A percentile compares a stretch with the other conserved stretches of the same genome.
phyloP scores from a whole-genome alignment of 2,329 filamentous ascomycete species.

The Clarireedia hainanense region DNA sequence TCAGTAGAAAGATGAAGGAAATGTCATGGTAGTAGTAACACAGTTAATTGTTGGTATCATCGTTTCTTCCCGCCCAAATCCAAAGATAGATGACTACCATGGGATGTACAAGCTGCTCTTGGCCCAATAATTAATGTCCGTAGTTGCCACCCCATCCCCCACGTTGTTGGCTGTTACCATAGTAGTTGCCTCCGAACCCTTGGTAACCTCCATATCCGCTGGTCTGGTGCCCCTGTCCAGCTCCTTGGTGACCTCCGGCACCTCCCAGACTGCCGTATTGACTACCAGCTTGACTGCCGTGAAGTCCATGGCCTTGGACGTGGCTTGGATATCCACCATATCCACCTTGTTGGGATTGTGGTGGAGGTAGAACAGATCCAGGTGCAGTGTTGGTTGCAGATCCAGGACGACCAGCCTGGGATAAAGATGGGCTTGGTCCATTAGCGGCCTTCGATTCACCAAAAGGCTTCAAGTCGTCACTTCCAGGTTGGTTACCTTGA shows the following conservation, averaged over 20 bases:
- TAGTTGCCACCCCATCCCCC: slow-evolving; percentile 44
- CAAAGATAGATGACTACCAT: background rate
- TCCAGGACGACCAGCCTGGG: slow-evolving; percentile 30
- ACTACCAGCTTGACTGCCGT: slow-evolving; percentile 28
- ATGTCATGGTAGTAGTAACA: slow-evolving; percentile 7
- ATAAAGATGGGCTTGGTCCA: slow-evolving; percentile 30
- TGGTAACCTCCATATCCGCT: slow-evolving; percentile 37
- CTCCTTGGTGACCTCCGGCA: slow-evolving; percentile 39
- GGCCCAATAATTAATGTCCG: slow-evolving; percentile 9
- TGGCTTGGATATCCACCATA: slow-evolving; percentile 31
- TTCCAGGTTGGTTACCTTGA: slow-evolving; percentile 26
- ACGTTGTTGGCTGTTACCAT: slow-evolving; percentile 34
- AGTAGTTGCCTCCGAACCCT: slow-evolving; percentile 35
- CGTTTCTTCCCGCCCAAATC: background rate
- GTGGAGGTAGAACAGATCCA: slow-evolving; percentile 28
- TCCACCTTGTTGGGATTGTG: slow-evolving; percentile 28
- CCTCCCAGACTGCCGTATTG: slow-evolving; percentile 38
- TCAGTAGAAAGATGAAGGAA: slow-evolving; percentile 6
- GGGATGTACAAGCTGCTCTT: slow-evolving; percentile 3
- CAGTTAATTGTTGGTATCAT: slow-evolving; percentile 5
- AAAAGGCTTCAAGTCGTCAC: slow-evolving; percentile 31
- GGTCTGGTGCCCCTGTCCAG: slow-evolving; percentile 34
- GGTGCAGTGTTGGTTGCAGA: slow-evolving; percentile 30
- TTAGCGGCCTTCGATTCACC: slow-evolving; percentile 29
- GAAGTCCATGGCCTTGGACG: slow-evolving; percentile 28